Evolutionary conservation across 2,329 filamentous ascomycete genomes (phyloP).

Genomic region (Cylindrodendrum hubeiense): DNA sequence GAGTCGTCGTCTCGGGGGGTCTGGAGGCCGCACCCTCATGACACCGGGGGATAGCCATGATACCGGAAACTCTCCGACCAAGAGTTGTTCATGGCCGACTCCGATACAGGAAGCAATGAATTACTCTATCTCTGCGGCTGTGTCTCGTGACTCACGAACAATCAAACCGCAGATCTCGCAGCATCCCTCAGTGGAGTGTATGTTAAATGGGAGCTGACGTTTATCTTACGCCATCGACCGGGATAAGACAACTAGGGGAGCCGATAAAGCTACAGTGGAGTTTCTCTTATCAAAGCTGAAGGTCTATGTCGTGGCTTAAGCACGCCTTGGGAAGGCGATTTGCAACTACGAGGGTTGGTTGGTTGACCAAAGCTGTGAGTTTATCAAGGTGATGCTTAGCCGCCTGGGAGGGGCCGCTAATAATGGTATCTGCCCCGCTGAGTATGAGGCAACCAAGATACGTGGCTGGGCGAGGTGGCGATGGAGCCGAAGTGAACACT

Average conservation of each 20-base stretch:
- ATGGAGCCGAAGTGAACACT: constrained; percentile 17
- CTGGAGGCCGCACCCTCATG: background rate
- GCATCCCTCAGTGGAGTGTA: background rate
- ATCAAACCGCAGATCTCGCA: background rate
- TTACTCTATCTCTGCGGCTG: background rate
- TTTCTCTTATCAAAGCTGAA: background rate
- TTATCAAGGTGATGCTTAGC: background rate
- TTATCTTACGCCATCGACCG: constrained; percentile 16
- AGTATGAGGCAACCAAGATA: background rate
- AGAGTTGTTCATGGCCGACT: background rate
- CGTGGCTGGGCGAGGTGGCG: background rate
- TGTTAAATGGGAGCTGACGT: background rate
- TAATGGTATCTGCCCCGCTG: background rate
- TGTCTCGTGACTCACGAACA: constrained; percentile 6
- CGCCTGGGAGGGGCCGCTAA: background rate
- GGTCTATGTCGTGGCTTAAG: background rate
- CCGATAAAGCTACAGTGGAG: background rate
- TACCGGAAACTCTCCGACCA: background rate
- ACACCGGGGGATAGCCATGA: background rate
- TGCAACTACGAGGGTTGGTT: constrained; percentile 3
- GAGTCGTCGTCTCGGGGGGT: background rate
- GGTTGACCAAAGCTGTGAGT: background rate
- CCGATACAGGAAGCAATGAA: background rate
- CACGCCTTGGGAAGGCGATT: constrained; percentile 6
- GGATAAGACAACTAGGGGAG: background rate